Conservation (phyloP, 108 stramenopile species). For the Nitzschia sp. region DNA sequence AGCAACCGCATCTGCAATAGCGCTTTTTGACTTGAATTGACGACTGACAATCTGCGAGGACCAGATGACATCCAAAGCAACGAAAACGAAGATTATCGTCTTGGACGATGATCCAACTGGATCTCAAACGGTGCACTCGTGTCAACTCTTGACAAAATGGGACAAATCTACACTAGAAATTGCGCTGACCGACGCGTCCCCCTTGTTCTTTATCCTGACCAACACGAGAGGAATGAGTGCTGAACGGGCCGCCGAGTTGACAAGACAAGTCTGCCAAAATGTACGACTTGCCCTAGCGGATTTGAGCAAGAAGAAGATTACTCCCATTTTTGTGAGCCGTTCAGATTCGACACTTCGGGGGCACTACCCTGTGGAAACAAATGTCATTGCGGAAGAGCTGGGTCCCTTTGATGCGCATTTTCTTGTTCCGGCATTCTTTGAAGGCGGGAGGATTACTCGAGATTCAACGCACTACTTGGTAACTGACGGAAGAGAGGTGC, state of each 20-base stretch:
- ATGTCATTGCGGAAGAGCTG: constrained; percentile 41
- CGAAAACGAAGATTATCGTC: constrained; percentile 27
- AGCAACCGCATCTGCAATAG: no score
- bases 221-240: constrained; percentile 48
- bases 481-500: constrained; percentile 4
- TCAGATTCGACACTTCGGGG: constrained; percentile 58
- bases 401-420: constrained; percentile 38
- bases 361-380: constrained; percentile 53
- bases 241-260: constrained; percentile 27
- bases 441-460: constrained; percentile 50
- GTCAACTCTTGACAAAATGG: constrained; percentile 52
- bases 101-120: constrained; percentile 68
- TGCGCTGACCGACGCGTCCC: constrained; percentile 32
- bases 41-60: no score
- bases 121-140: constrained; percentile 57
- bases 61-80: no score
- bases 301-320: background rate
- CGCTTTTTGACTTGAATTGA: no score
- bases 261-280: constrained; percentile 26
- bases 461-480: constrained; percentile 50
- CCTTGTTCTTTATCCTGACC: constrained; percentile 48
- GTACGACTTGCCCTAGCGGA: constrained; percentile 1
- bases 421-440: constrained; percentile 53
- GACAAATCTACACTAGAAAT: constrained; percentile 23
- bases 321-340: constrained; percentile 38